Percentiles rank a stretch among this genome's conserved stretches.
phyloP scores from a whole-genome alignment of 1,284 basidiomycete genomes.

The Apiotrichum mycotoxinovorans region DNA sequence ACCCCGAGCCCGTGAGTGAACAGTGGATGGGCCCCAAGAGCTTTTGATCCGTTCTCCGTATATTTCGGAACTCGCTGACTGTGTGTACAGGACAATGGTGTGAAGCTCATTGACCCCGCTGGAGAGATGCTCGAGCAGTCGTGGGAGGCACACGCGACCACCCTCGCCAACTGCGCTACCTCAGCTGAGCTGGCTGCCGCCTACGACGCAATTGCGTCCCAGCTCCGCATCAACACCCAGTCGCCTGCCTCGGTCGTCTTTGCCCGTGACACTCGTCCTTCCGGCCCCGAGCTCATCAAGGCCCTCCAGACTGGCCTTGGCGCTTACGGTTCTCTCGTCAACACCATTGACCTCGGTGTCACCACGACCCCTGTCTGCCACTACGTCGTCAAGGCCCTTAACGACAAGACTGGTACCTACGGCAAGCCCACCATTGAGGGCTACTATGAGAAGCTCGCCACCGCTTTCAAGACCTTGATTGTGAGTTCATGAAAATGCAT shows the following conservation, averaged over 20 bases:
- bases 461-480: constrained; percentile 80
- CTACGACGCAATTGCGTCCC: constrained; percentile 63
- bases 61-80: not conserved
- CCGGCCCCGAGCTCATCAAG: constrained; percentile 73
- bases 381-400: constrained; percentile 87
- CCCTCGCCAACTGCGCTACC: constrained; percentile 77
- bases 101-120: constrained; percentile 93
- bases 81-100: constrained; percentile 86
- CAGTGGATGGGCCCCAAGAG: not conserved
- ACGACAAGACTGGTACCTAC: constrained; percentile 64
- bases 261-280: constrained; percentile 88
- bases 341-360: constrained; percentile 59
- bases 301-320: constrained; percentile 80
- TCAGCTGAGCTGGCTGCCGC: constrained; percentile 68
- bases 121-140: constrained; percentile 99
- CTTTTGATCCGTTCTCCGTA: not conserved
- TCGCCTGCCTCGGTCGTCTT: constrained; percentile 81
- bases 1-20: constrained; percentile 76
- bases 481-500: constrained; percentile 62
- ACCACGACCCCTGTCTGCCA: constrained; percentile 95
- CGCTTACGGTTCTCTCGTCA: constrained; percentile 54
- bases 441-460: constrained; percentile 81
- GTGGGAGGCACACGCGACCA: constrained; percentile 89
- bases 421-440: constrained; percentile 81
- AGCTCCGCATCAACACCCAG: constrained; percentile 70